Evolutionary conservation across 345 rosid genomes (phyloP), one percentile per base, ranked within the genome.

Genomic region (Citrus mangshanensis): DNA sequence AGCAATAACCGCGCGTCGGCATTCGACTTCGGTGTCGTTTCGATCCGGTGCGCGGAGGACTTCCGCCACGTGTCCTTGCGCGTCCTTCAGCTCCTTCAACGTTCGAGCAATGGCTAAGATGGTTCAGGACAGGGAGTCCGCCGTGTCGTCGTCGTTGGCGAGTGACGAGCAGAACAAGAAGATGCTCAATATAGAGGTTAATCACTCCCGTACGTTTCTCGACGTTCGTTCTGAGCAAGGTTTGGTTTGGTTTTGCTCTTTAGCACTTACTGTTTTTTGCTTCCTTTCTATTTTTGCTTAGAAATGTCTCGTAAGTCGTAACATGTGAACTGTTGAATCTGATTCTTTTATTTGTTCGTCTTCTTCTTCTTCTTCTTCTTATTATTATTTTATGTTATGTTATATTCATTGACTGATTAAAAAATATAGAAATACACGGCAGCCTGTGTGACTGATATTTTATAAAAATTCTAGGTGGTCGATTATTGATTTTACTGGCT

Each of bases 171-270:
- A 70, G 69, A 37, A 64, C 67, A 51, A 25, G 58, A 66, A 66
- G 80, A 46, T 46, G 51, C 58, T 46, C 81, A 70, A 32, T 46
- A 22, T 35, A 72, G 84, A 81, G 83, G 77, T 73, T 49, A 80
- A 67, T 77, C 95, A 88, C 81, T 84, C 90, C 4, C 93, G 93
- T 75, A 84, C 93, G 49, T 92, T 95, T 81, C 82, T 91, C 59
- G 92, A 94, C 73, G 99, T 88, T 22, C 87, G 82, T 42, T 87
- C 89, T 37, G 97, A 89, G 79, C 77, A 90, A 89, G 99, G 99
- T 96, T 76, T 68, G 56, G 51, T 13, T 13, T 13, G 5, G 51
- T 42, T 6, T 76, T 64, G 61, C 64, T 19, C 68, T 5, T 37
- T 71, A 3, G 8, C 59, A 1, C 1, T 55, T 54, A 68, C 10